Base-by-base conservation (phyloP, 2,329 filamentous ascomycete genomes). In the Aspergillus caelatus region DNA sequence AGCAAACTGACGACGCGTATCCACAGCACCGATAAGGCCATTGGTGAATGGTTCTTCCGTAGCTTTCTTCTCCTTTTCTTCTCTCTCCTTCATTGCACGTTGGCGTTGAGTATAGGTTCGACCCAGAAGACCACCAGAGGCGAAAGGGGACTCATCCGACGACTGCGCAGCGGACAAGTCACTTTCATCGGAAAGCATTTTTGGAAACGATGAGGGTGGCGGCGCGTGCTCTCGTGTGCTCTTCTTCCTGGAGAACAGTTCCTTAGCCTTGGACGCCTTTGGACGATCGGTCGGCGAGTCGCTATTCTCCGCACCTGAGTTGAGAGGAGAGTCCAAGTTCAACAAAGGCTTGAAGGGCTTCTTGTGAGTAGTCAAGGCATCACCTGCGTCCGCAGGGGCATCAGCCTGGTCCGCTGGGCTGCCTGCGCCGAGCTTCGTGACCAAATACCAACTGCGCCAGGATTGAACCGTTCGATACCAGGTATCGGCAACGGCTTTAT, bases 381-480 rank as follows among this genome's bases (percentile, higher is more conserved):
- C 53, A 58, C 70, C 59, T 56, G 76, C 69, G 7, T 60, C 58
- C 11, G 41, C 39, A 8, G 58, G 55, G 7, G 43, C 36, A 21
- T 70, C 55, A 43, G 39, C 52, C 21, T 57, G 67, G 23, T 74
- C 68, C 46, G 75, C 71, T 68, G 78, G 80, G 64, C 81, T 74
- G n/a, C 82, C 82, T 60, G 85, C 84, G 21, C 88, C 87, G 73
- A 90, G 85, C 65, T 88, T 88, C 69, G 92, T 89, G 50, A 92
- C 90, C 9, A 97, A 80, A 72, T 97, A 97, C 93, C 93, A 97
- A 76, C 92, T 96, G 63, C 94, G 87, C 94, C 94, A 97, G 45
- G 80, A 81, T 65, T 97, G 93, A 1, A 96, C 84, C 28, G 85
- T 84, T 19, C 85, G 82, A 71, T 91, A 89, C 79, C 94, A 97